These are phyloP conservation scores for Aspergillus japonicus DNA, from an alignment of 2,329 filamentous ascomycete species.

Conservation along the genomic window DNA sequence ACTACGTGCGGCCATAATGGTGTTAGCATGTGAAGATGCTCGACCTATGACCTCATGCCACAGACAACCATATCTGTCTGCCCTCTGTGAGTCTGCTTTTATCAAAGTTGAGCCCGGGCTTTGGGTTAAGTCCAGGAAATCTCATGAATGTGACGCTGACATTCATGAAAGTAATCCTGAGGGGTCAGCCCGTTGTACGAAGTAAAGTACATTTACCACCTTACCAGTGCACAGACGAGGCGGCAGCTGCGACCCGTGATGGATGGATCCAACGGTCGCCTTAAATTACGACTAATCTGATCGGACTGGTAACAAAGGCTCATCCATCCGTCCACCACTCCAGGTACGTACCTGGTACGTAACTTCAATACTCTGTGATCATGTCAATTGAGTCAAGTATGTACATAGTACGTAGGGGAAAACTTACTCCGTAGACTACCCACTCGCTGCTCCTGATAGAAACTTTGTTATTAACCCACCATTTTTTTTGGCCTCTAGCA, in stretches of 20 bases:
- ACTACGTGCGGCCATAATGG: not conserved
- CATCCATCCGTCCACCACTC: not conserved
- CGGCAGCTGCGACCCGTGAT: slow-evolving; percentile 14
- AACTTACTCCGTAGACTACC: not conserved
- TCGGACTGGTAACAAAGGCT: slow-evolving; percentile 12
- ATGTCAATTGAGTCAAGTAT: not conserved
- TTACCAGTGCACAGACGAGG: slow-evolving; percentile 20
- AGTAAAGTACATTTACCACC: not conserved
- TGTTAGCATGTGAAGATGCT: slow-evolving; percentile 6
- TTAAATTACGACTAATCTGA: slow-evolving; percentile 16
- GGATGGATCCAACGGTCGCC: slow-evolving; percentile 23
- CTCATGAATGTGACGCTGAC: slow-evolving; percentile 5
- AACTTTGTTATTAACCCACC: not conserved
- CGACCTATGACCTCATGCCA: not conserved
- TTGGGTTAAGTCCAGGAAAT: not conserved
- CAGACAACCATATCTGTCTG: not conserved
- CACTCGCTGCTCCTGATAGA: not conserved
- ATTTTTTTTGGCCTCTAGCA: not conserved
- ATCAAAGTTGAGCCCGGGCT: not conserved
- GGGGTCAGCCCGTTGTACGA: not conserved
- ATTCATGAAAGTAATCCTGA: not conserved
- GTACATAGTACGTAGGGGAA: not conserved
- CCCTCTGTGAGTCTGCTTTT: not conserved
- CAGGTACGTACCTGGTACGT: slow-evolving; percentile 7
- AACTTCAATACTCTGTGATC: not conserved